These are phyloP conservation scores for Pythium pyrilobum DNA, from an alignment of 352 stramenopile genomes.

Conservation along the genomic window DNA sequence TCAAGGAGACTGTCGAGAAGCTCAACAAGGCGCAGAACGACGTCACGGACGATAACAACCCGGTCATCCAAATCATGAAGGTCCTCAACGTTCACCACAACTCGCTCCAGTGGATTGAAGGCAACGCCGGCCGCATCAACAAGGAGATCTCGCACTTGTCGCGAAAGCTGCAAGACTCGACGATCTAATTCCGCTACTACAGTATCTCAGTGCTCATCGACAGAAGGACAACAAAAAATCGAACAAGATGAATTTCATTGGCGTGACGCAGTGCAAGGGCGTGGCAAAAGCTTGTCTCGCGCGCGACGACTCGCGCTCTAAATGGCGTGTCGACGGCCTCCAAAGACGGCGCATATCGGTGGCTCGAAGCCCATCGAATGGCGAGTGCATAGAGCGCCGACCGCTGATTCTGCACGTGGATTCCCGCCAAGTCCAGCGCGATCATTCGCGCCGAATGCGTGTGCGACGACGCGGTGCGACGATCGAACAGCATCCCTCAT, in stretches of 20 bases:
- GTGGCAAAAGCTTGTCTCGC: too few relatives aligned
- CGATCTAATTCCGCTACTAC: conserved; percentile 29
- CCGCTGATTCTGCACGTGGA: too few relatives aligned
- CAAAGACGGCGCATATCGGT: too few relatives aligned
- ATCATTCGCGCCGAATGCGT: too few relatives aligned
- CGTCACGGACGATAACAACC: conserved; percentile 64
- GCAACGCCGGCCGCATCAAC: conserved; percentile 63
- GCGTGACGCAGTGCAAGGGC: too few relatives aligned
- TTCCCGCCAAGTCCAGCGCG: too few relatives aligned
- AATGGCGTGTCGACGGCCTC: too few relatives aligned
- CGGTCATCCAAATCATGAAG: conserved; percentile 86
- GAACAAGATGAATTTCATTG: neutral
- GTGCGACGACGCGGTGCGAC: neutral
- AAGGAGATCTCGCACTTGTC: conserved; percentile 58
- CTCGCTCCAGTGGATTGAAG: conserved; percentile 83
- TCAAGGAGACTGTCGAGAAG: conserved; percentile 86
- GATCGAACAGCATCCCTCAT: too few relatives aligned
- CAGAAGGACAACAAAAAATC: neutral
- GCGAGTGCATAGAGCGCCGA: too few relatives aligned
- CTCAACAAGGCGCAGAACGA: conserved; percentile 81
- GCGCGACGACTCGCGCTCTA: too few relatives aligned
- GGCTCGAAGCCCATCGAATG: too few relatives aligned
- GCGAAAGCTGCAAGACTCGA: conserved; percentile 60
- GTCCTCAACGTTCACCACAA: conserved; percentile 88
- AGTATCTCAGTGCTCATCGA: neutral